phyloP scores from a whole-genome alignment of 2,329 filamentous ascomycete genomes.

The Claviceps sp. region DNA sequence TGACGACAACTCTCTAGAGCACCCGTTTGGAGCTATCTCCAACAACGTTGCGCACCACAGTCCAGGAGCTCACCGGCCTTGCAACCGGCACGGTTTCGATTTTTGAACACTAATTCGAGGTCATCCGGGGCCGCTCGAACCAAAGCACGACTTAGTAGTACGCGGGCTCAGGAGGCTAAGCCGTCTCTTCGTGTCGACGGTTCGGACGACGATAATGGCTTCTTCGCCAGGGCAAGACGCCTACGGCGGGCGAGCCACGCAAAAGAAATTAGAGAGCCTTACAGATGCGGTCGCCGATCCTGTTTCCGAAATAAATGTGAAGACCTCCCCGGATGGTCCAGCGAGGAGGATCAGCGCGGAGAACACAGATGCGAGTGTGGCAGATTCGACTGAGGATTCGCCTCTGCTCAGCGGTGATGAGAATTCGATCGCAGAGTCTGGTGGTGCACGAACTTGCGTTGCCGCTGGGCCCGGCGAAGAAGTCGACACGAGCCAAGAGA shows the following conservation, averaged over 20 bases:
- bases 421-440: background rate
- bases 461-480: background rate
- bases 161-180: too few species aligned
- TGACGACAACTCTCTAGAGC: background rate
- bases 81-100: background rate
- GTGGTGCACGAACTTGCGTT: background rate
- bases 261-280: background rate
- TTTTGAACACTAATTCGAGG: background rate
- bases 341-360: background rate
- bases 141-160: too few species aligned
- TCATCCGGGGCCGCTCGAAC: background rate
- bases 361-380: background rate
- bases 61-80: too few species aligned
- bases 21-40: background rate
- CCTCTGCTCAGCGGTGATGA: slow-evolving; percentile 14
- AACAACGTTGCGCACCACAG: background rate
- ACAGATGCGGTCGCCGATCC: background rate
- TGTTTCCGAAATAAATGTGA: background rate
- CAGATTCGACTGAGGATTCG: slow-evolving; percentile 15
- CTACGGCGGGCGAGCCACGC: background rate
- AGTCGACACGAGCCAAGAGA: slow-evolving; percentile 34
- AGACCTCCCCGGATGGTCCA: background rate
- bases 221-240: background rate
- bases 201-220: background rate
- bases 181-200: too few species aligned